A percentile compares a stretch with the other conserved stretches of the same genome.
Evolutionary conservation across 2,329 filamentous ascomycete genomes (phyloP).

Genomic region (Trichoderma sp.): DNA sequence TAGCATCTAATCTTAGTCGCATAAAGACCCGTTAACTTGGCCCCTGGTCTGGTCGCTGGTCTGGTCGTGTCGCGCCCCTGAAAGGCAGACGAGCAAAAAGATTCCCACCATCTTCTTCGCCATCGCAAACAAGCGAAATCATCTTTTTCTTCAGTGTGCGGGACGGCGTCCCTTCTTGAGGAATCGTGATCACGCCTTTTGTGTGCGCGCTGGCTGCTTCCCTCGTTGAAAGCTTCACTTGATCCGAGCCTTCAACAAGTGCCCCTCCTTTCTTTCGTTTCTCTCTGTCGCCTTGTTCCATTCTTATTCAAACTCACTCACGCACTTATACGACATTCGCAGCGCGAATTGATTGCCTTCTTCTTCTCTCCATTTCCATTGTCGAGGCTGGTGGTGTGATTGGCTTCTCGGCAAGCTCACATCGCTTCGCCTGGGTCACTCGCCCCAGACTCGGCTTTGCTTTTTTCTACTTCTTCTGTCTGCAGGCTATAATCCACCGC

Average conservation of each 20-base stretch:
- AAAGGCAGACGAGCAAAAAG: constrained; percentile 13
- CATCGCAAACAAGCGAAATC: constrained; percentile 20
- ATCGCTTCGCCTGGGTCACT: neutral
- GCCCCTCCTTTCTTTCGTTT: constrained; percentile 14
- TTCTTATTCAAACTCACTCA: neutral
- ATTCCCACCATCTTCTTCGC: constrained; percentile 14
- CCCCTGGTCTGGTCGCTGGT: constrained; percentile 17
- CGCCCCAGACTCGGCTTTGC: neutral
- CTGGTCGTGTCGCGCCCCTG: constrained; percentile 14
- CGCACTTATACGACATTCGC: constrained; percentile 15
- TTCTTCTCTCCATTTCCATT: neutral
- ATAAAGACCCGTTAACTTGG: constrained; percentile 18
- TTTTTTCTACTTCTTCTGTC: constrained; percentile 5
- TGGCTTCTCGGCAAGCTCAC: constrained; percentile 1
- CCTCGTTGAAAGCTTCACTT: constrained; percentile 5
- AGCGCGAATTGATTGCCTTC: constrained; percentile 14
- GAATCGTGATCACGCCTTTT: constrained; percentile 12
- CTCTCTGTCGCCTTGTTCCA: constrained; percentile 16
- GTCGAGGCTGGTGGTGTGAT: neutral
- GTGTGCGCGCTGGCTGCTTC: constrained; percentile 14
- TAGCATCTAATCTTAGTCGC: constrained; percentile 22
- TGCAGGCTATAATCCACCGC: neutral
- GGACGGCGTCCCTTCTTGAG: constrained; percentile 8
- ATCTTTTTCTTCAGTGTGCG: constrained; percentile 6
- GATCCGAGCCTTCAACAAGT: neutral